Conservation (phyloP, 2,329 filamentous ascomycete species). For the Hypomyces perniciosus region DNA sequence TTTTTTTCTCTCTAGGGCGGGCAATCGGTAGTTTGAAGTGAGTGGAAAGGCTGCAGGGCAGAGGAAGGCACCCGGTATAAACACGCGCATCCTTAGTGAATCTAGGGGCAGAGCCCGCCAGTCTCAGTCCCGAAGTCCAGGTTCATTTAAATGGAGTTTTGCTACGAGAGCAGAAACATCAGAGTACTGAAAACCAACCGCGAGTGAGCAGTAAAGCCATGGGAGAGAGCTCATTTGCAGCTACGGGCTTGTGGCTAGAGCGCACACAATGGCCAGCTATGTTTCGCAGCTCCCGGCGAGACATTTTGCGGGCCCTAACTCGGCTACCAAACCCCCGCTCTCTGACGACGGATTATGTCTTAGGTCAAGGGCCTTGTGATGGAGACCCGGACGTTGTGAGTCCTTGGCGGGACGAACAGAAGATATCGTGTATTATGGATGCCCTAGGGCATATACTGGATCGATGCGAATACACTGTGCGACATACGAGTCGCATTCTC, state of each 20-base stretch:
- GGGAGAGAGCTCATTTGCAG: conserved; percentile 2
- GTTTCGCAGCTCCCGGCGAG: conserved; percentile 1
- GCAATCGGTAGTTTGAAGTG: conserved; percentile 5
- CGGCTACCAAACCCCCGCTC: background rate
- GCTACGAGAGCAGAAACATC: background rate
- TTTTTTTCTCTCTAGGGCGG: conserved; percentile 3
- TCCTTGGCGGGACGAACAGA: conserved; percentile 1
- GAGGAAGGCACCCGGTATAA: background rate
- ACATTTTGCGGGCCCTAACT: conserved; percentile 4
- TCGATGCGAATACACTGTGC: conserved; percentile 2
- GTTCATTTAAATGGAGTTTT: background rate
- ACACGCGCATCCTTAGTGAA: too few relatives aligned
- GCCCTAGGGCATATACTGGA: background rate
- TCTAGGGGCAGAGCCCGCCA: background rate
- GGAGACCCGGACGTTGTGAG: conserved; percentile 3
- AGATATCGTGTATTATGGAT: conserved; percentile 3
- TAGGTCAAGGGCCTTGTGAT: conserved; percentile 1
- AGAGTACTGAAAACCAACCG: background rate
- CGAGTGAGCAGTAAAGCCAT: conserved; percentile 1
- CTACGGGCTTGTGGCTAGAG: conserved; percentile 4
- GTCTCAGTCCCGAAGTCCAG: background rate
- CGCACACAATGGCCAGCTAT: conserved; percentile 3
- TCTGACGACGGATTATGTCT: background rate
- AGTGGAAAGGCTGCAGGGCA: background rate
- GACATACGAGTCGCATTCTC: conserved; percentile 1